Evolutionary conservation across 176 grass and related monocot species (phyloP).

Genomic region (Bonia amplexicaulis): DNA sequence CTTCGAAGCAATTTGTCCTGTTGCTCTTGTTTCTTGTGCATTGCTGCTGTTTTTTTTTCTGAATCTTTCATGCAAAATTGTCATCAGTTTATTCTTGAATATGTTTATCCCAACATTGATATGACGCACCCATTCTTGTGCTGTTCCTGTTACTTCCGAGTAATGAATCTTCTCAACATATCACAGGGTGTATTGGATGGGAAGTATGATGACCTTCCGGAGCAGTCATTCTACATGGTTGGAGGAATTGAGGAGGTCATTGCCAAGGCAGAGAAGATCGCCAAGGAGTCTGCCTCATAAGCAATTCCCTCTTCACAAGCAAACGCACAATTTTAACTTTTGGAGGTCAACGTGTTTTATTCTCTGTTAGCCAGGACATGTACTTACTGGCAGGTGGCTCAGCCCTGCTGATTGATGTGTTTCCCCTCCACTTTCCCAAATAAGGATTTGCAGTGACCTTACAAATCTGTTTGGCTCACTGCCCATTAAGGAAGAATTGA

Average conservation of each 20-base stretch:
- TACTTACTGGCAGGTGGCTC: slow-evolving; percentile 39
- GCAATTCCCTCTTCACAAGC: neutral
- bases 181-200: slow-evolving; percentile 82
- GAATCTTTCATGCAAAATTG: neutral
- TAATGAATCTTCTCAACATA: slow-evolving; percentile 1
- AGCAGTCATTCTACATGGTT: slow-evolving; percentile 97
- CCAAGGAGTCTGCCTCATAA: slow-evolving; percentile 74
- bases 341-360: slow-evolving; percentile 31
- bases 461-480: slow-evolving; percentile 19
- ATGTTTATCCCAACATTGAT: neutral
- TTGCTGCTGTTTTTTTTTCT: neutral
- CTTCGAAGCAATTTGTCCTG: neutral
- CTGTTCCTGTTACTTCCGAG: neutral
- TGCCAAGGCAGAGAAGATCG: slow-evolving; percentile 92
- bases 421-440: slow-evolving; percentile 24
- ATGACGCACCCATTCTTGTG: neutral
- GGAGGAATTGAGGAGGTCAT: slow-evolving; percentile 93
- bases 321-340: slow-evolving; percentile 22
- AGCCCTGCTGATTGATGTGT: slow-evolving; percentile 40
- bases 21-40: neutral
- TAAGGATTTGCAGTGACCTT: slow-evolving; percentile 40
- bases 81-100: neutral
- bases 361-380: slow-evolving; percentile 40
- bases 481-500: slow-evolving; percentile 32
- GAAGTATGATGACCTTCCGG: slow-evolving; percentile 79